Evolutionary conservation across 108 stramenopile genomes (phyloP).

Genomic region (Craspedostauros australis): DNA sequence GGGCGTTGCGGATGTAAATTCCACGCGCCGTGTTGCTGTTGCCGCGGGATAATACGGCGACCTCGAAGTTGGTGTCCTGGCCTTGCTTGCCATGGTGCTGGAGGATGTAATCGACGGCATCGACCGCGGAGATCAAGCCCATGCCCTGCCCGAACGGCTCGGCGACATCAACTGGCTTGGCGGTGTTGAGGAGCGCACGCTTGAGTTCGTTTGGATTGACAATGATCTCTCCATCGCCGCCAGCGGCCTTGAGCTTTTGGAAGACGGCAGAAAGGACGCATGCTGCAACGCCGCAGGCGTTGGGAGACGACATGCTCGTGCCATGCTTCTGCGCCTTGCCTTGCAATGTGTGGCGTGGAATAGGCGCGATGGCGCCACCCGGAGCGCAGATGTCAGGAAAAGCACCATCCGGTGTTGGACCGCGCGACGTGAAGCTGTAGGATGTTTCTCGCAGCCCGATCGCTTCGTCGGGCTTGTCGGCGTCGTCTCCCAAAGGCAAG

Average conservation of each 20-base stretch:
- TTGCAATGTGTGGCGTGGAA: slow-evolving; percentile 80
- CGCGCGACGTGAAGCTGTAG: slow-evolving; percentile 83
- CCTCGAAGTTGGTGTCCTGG: too few species aligned
- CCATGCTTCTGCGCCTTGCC: slow-evolving; percentile 84
- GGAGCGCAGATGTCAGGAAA: slow-evolving; percentile 79
- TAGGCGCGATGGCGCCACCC: slow-evolving; percentile 85
- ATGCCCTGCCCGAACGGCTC: slow-evolving; percentile 32
- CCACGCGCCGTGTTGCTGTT: slow-evolving; percentile 41
- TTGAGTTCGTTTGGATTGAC: slow-evolving; percentile 52
- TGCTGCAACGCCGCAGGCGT: slow-evolving; percentile 78
- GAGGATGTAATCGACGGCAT: slow-evolving; percentile 13
- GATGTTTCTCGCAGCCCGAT: slow-evolving; percentile 24
- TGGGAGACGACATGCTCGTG: slow-evolving; percentile 73
- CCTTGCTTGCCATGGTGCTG: slow-evolving; percentile 21
- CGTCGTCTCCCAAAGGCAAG: slow-evolving; percentile 11
- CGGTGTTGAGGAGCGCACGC: slow-evolving; percentile 74
- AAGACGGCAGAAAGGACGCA: slow-evolving; percentile 75
- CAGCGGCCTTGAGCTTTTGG: too few species aligned
- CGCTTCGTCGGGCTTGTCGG: not conserved
- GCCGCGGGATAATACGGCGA: slow-evolving; percentile 35
- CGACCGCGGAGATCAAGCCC: slow-evolving; percentile 23
- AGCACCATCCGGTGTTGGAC: slow-evolving; percentile 78
- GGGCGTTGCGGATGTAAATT: slow-evolving; percentile 67
- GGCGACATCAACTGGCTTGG: slow-evolving; percentile 18
- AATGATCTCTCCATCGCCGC: too few species aligned